phyloP scores from a whole-genome alignment of 1,284 basidiomycete genomes.

The Heterobasidion parviporum region DNA sequence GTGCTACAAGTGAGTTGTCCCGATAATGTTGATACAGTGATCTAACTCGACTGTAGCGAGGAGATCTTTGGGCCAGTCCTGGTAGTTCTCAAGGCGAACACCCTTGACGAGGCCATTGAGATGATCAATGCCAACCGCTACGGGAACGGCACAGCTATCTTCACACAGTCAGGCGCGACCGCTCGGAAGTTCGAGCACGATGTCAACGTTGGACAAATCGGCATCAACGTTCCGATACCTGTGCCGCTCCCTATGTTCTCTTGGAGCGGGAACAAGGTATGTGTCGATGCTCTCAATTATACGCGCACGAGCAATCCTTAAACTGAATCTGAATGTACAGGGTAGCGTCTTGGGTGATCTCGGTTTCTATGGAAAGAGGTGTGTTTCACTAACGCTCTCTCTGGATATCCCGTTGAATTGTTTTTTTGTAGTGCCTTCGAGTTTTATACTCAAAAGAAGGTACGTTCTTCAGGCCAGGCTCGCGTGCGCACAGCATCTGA shows the following conservation, averaged over 20 bases:
- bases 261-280: slow-evolving; percentile 85
- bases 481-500: background rate
- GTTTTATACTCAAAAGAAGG: slow-evolving; percentile 90
- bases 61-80: slow-evolving; percentile 97
- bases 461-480: slow-evolving; percentile 15
- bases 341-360: slow-evolving; percentile 84
- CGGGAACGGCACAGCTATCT: slow-evolving; percentile 95
- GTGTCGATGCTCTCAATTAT: slow-evolving; percentile 12
- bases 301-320: background rate
- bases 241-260: slow-evolving; percentile 90
- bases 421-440: slow-evolving; percentile 57
- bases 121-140: slow-evolving; percentile 88
- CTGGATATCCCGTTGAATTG: too few species aligned
- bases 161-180: slow-evolving; percentile 94
- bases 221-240: slow-evolving; percentile 91
- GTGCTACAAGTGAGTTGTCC: slow-evolving; percentile 67
- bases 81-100: slow-evolving; percentile 73
- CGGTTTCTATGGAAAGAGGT: slow-evolving; percentile 85
- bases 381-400: slow-evolving; percentile 7
- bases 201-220: slow-evolving; percentile 89
- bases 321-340: slow-evolving; percentile 36
- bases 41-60: slow-evolving; percentile 41
- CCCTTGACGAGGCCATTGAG: slow-evolving; percentile 85
- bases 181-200: slow-evolving; percentile 89
- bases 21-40: background rate